These are phyloP conservation scores for Waltiozyma sp. DNA, from an alignment of 1,139 yeast species.

Conservation along the genomic window DNA sequence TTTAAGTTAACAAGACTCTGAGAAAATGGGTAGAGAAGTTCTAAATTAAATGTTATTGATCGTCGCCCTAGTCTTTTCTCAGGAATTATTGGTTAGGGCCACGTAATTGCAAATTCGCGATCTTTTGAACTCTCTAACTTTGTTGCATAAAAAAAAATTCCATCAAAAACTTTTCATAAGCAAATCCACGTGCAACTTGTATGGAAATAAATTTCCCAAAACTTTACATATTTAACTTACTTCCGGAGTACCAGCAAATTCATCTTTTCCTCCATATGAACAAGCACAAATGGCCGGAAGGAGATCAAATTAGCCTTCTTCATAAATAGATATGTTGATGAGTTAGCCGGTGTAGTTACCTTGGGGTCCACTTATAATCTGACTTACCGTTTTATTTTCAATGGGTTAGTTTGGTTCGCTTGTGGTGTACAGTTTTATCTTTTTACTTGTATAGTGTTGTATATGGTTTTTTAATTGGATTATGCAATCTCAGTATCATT, in stretches of 20 bases:
- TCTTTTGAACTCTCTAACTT: no score
- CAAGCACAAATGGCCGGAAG: constrained; percentile 19
- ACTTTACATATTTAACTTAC: constrained; percentile 14
- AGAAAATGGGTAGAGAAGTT: no score
- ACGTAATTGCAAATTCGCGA: background rate
- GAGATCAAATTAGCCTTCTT: constrained; percentile 12
- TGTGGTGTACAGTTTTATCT: constrained; percentile 12
- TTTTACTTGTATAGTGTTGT: background rate
- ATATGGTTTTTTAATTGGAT: background rate
- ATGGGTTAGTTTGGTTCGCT: constrained; percentile 16
- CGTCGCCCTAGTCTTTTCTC: no score
- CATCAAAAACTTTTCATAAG: no score
- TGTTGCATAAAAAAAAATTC: no score
- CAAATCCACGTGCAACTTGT: no score
- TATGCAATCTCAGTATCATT: no score
- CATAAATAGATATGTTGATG: constrained; percentile 4
- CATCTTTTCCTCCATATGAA: constrained; percentile 8
- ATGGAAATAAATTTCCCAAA: background rate
- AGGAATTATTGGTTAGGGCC: no score
- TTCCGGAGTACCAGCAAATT: constrained; percentile 19
- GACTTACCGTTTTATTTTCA: constrained; percentile 7
- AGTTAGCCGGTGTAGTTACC: background rate
- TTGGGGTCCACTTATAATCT: constrained; percentile 6
- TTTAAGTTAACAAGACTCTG: no score
- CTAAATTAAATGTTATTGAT: no score